These are phyloP conservation scores for Cubamyces sp. DNA, from an alignment of 768 basidiomycete species.

Conservation along the genomic window DNA sequence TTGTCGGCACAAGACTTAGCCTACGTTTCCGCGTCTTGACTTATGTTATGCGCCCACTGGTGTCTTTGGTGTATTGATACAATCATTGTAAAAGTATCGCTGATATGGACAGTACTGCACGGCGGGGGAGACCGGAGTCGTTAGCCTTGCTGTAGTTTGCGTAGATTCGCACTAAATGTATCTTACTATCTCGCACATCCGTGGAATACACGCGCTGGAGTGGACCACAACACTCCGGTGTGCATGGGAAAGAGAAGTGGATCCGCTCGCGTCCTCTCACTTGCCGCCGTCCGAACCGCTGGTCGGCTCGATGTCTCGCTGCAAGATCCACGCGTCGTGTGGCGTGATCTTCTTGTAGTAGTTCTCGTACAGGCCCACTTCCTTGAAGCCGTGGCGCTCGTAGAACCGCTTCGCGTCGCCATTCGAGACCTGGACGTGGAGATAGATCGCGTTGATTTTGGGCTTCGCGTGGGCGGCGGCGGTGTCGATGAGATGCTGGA, in stretches of 20 bases:
- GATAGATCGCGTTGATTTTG: conserved; percentile 70
- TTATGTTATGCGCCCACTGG: conserved; percentile 24
- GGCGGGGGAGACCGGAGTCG: conserved; percentile 12
- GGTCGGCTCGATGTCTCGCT: conserved; percentile 50
- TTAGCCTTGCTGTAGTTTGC: conserved; percentile 22
- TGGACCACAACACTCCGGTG: neutral
- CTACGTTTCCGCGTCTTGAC: conserved; percentile 26
- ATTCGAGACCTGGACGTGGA: conserved; percentile 90
- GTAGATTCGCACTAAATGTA: conserved; percentile 24
- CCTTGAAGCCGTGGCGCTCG: conserved; percentile 79
- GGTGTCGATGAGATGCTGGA: conserved; percentile 68
- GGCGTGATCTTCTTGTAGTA: conserved; percentile 93
- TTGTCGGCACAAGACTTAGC: conserved; percentile 25
- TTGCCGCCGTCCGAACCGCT: conserved; percentile 9
- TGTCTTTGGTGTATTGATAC: conserved; percentile 27
- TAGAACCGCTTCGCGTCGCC: conserved; percentile 78
- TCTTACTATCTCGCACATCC: conserved; percentile 22
- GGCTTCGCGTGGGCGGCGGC: conserved; percentile 62
- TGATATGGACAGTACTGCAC: conserved; percentile 26
- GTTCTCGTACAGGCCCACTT: conserved; percentile 63
- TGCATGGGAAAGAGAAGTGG: neutral
- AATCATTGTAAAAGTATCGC: conserved; percentile 28
- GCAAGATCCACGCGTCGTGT: conserved; percentile 85
- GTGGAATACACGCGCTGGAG: conserved; percentile 17
- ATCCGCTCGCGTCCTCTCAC: conserved; percentile 4